A percentile compares a stretch with the other conserved stretches of the same genome.
phyloP scores from a whole-genome alignment of 768 basidiomycete species.

The Pulveroboletus sp. region DNA sequence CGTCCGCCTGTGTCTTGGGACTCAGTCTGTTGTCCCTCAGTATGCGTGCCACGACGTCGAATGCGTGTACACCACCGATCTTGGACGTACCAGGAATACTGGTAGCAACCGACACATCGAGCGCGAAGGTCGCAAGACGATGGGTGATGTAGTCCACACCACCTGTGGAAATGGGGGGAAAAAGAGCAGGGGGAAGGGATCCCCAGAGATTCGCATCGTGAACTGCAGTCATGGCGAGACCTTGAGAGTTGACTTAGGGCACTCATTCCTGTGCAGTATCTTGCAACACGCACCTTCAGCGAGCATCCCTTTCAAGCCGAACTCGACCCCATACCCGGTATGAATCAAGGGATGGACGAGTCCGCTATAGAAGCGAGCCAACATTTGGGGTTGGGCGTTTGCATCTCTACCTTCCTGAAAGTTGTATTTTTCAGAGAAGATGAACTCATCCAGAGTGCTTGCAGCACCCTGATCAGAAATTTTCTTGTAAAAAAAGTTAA shows the following conservation, averaged over 20 bases:
- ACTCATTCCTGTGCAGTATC: not conserved
- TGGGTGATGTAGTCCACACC: conserved; percentile 1
- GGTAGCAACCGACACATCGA: not conserved
- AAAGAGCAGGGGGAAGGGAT: conserved; percentile 14
- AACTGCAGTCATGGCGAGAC: conserved; percentile 24
- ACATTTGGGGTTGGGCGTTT: conserved; percentile 43
- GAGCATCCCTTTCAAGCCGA: conserved; percentile 54
- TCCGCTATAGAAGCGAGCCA: conserved; percentile 44
- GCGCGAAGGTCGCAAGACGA: conserved; percentile 3
- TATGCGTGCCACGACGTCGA: conserved; percentile 51
- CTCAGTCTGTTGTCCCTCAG: conserved; percentile 41
- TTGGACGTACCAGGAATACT: not conserved
- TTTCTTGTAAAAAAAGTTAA: conserved; percentile 21
- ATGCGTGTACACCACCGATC: conserved; percentile 27
- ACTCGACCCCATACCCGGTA: conserved; percentile 57
- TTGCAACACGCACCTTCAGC: conserved; percentile 46
- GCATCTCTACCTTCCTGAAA: conserved; percentile 11
- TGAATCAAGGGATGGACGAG: conserved; percentile 64
- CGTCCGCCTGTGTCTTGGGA: conserved; percentile 7
- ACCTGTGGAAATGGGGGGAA: not conserved
- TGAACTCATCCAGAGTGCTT: conserved; percentile 22
- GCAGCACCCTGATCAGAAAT: conserved; percentile 15
- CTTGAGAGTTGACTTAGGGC: conserved; percentile 1
- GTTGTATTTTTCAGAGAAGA: conserved; percentile 30
- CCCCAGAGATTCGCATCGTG: conserved; percentile 36